Percentiles rank a stretch among this genome's conserved stretches.
phyloP scores from a whole-genome alignment of 2,329 filamentous ascomycete species.

The Alternaria conjuncta region DNA sequence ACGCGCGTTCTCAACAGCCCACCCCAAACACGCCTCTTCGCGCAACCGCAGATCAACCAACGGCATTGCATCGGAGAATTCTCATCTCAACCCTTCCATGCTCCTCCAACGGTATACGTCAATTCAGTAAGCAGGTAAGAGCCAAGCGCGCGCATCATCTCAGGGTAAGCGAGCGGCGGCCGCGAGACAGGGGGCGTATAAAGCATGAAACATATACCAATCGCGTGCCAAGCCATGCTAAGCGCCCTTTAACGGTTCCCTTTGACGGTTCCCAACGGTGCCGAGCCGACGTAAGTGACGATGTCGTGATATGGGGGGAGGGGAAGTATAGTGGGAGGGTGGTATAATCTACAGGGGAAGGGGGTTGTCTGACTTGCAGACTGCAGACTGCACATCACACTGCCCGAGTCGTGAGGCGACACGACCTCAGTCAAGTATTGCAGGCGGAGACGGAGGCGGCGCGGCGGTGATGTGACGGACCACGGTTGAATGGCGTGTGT shows the following conservation, averaged over 20 bases:
- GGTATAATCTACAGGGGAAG: neutral
- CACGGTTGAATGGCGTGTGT: neutral
- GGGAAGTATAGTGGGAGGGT: neutral
- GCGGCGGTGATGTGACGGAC: neutral
- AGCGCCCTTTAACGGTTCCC: neutral
- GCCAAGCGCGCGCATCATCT: neutral
- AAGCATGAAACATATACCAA: neutral
- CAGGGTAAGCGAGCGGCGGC: neutral
- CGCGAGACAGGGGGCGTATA: neutral
- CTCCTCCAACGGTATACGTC: neutral
- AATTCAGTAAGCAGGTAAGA: neutral
- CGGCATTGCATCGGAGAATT: slow-evolving; percentile 11
- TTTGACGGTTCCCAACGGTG: neutral
- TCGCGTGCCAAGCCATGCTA: neutral
- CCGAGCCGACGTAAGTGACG: neutral
- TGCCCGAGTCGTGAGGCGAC: neutral
- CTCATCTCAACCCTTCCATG: neutral
- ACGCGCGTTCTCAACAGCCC: neutral
- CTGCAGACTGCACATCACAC: neutral
- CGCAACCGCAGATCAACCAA: neutral
- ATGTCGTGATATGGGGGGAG: neutral
- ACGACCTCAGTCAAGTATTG: neutral
- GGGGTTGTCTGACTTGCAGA: neutral
- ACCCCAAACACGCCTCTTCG: neutral
- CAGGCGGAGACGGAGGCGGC: neutral